Conservation (phyloP, 1,284 basidiomycete species). For the Boletus nobilissimus region DNA sequence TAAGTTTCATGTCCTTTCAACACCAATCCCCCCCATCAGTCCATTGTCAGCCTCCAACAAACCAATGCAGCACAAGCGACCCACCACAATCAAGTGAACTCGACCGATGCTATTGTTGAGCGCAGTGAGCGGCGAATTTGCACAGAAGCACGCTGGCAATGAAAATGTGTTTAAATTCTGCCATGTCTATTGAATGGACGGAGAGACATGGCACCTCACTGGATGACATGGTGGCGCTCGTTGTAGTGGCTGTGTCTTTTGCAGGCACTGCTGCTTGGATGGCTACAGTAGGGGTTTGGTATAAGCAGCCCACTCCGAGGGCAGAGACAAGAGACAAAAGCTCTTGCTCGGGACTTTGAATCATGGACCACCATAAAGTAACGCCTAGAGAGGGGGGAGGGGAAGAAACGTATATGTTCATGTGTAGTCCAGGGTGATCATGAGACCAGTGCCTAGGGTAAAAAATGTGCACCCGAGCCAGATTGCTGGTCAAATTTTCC, state of each 20-base stretch:
- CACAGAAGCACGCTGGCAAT: too few species aligned
- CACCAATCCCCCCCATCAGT: too few species aligned
- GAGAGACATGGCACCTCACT: too few species aligned
- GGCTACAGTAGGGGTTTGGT: conserved; percentile 75
- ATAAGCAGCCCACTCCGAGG: conserved; percentile 69
- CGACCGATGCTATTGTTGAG: too few species aligned
- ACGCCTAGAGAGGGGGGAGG: not conserved
- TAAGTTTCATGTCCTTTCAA: too few species aligned
- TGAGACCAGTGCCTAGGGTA: conserved; percentile 70
- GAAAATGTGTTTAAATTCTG: too few species aligned
- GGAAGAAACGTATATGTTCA: conserved; percentile 55
- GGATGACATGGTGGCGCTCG: conserved; percentile 75
- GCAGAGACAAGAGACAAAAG: conserved; percentile 69
- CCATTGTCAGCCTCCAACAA: too few species aligned
- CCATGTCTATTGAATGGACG: too few species aligned
- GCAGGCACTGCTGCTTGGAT: conserved; percentile 85
- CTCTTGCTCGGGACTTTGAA: conserved; percentile 64
- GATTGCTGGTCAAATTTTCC: conserved; percentile 68
- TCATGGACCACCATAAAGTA: not conserved
- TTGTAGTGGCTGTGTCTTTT: conserved; percentile 83
- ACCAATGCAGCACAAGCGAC: too few species aligned
- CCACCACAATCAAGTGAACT: too few species aligned
- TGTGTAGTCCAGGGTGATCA: conserved; percentile 59
- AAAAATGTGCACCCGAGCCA: conserved; percentile 70
- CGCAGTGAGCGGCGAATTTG: too few species aligned